Base-by-base conservation (phyloP, 352 stramenopile genomes). In the Phytopythium boreale region DNA sequence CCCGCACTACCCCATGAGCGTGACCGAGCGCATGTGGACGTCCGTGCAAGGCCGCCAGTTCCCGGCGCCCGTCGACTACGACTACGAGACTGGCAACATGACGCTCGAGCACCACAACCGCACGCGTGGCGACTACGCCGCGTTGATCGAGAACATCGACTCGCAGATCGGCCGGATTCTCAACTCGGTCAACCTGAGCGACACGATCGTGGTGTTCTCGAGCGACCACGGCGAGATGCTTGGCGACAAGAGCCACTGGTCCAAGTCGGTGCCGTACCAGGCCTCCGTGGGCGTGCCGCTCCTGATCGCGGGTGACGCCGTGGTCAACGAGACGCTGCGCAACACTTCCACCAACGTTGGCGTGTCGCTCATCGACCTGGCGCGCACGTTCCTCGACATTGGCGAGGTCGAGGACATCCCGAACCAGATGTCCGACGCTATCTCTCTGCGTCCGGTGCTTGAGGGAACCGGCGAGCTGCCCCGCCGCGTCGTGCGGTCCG, bases 161-260 rank as follows among this genome's bases (percentile, higher is more conserved):
- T 29, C 58, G 10, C 66, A 76, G 12, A 74, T 76, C 37, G 70
- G 70, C 7, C 66, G 62, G 29, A 76, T 76, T 36, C 51, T 76
- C 1, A 44, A 46, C 7, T 56, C 69, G 5, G 70, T 76, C n/a
- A 74, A 71, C n/a, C 36, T 73, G 17, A 76, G 44, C 22, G 66
- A 76, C 56, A 76, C 66, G n/a, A 22, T 71, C 4, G 70, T 76
- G 1, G 67, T 76, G 17, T 74, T 74, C n/a, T 62, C 66, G 22
- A 76, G 70, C 43, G 66, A 76, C 51, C 70, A 76, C 31, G 70
- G 70, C 9, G 70, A 76, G 51, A 76, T 76, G 66, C 66, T 76
- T 17, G 70, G 66, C 10, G 70, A 76, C 15, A 62, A 64, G 27
- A 67, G 59, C 11, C 56, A 67, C 4, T 76, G 70, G 66, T 62